Base-by-base conservation (phyloP, 805 yeast genomes). In the Yarrowia phangngaensis region DNA sequence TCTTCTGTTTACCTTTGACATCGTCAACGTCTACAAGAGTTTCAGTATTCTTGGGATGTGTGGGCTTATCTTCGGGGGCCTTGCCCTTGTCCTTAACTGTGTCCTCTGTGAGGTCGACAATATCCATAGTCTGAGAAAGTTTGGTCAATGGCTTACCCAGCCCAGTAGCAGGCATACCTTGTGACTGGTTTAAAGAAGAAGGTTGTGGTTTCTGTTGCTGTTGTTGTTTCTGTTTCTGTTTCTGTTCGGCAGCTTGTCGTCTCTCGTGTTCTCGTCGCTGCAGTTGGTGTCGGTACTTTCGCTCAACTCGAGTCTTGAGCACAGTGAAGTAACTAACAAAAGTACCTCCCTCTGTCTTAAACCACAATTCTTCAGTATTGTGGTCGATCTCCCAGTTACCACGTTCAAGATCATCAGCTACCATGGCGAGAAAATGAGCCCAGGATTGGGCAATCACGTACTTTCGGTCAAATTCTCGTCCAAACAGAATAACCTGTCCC, bases 401-500 rank as follows among this genome's bases (percentile, higher is more conserved):
- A 45, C 70, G 74, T 62, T 89, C 96, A 51, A 90, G 70, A 63
- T 90, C 97, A 56, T 87, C 86, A 20, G 89, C 95, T 62, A 88
- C 81, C 45, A 75, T 74, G 49, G 88, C 70, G 47, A 90, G 67
- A 64, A 92, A 92, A 59, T 84, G 92, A 13, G 95, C 95, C 82
- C 95, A 90, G 50, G 82, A 83, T 43, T 79, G 77, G 14, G 97
- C 94, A 50, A 92, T 71, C 28, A 84, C 89, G 64, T 76, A 87
- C 63, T 90, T 90, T 28, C 84, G 78, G 68, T 90, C 97, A 61
- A 80, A 90, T 56, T 90, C 97, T 61, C 97, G 80, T 29, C 98
- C 98, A 64, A 85, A 90, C 49, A 89, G 61, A 54, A 90, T 90
- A 14, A 92, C 82, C 68, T 90, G 98, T 28, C 97, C 98, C 76